Evolutionary conservation across 768 basidiomycete genomes (phyloP).

Genomic region (Udeniomyces megalosporus): DNA sequence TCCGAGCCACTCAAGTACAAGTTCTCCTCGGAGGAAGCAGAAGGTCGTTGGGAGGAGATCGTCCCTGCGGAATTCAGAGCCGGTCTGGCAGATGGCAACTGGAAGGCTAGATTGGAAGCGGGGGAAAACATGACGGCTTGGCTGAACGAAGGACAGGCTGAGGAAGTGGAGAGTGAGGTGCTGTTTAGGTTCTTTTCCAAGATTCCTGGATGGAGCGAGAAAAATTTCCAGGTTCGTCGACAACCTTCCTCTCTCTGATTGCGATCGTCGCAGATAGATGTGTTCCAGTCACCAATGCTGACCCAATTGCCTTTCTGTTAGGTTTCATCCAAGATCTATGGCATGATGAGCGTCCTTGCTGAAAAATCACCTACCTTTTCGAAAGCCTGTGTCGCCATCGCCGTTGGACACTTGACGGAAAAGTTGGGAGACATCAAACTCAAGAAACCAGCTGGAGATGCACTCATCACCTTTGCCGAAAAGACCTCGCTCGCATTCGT

Average conservation of each 20-base stretch:
- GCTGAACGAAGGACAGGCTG: constrained; percentile 49
- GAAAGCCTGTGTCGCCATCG: constrained; percentile 64
- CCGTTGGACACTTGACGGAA: constrained; percentile 66
- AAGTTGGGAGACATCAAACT: constrained; percentile 92
- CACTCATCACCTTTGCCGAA: constrained; percentile 67
- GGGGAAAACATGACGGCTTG: constrained; percentile 72
- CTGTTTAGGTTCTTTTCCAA: constrained; percentile 72
- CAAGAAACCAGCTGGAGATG: constrained; percentile 88
- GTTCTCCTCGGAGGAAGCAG: constrained; percentile 82
- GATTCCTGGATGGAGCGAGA: constrained; percentile 87
- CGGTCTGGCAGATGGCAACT: constrained; percentile 70
- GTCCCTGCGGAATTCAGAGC: constrained; percentile 56
- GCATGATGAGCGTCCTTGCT: constrained; percentile 53
- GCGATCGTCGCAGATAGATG: neutral
- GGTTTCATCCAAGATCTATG: constrained; percentile 84
- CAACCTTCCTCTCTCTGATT: neutral
- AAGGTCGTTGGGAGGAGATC: constrained; percentile 51
- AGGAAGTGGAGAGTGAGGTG: constrained; percentile 66
- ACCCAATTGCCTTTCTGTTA: constrained; percentile 25
- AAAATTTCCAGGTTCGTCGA: constrained; percentile 75
- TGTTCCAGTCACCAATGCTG: neutral
- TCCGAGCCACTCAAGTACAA: constrained; percentile 82
- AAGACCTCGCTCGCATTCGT: constrained; percentile 90
- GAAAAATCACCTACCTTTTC: constrained; percentile 69
- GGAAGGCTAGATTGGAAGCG: constrained; percentile 79